Evolutionary conservation across 148 eudicot species (phyloP), one percentile per base, ranked within the genome.

Genomic region (Arbutus unedo): DNA sequence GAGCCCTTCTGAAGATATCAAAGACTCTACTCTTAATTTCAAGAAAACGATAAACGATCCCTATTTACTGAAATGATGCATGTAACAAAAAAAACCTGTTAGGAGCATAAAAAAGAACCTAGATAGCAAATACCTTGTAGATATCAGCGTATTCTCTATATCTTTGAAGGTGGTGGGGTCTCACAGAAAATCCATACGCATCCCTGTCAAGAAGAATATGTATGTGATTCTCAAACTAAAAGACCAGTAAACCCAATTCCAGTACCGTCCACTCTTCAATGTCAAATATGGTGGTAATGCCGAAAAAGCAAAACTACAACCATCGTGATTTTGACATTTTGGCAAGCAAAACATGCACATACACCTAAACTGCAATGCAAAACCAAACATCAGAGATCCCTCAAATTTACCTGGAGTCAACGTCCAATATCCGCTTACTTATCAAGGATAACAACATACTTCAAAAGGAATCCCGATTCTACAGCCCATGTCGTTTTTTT

Each of bases 381-480:
- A 78, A 38, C 25, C 50, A 70, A 23, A 77, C 21, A 25, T 74
- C 21, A 56, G 41, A 43, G 19, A 66, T 14, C 57, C 16, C 53
- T 48, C 31, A 49, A 67, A 23, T 76, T 82, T 95, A 96, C 98
- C 98, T 96, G 86, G 95, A 91, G 90, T 96, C 98, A 82, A 86
- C 97, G 74, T 94, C 90, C 89, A 94, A 88, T 56, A 87, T 76
- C 70, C 98, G 96, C 88, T 91, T 94, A 88, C 98, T 96, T 89
- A 94, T 89, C 87, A 91, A 91, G 83, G 98, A 92, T 87, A 93
- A 89, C 93, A 95, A 95, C 96, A 95, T 95, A 82, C 90, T 91
- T 93, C 75, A 79, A 48, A 84, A 87, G 84, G 78, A 86, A 55
- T 60, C 79, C 81, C 54, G 73, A 83, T 60, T 79, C 87, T 83